Evolutionary conservation across 164 flowering plant genomes (phyloP), one percentile per base, ranked within the genome.

Genomic region (Stephania cephalantha): DNA sequence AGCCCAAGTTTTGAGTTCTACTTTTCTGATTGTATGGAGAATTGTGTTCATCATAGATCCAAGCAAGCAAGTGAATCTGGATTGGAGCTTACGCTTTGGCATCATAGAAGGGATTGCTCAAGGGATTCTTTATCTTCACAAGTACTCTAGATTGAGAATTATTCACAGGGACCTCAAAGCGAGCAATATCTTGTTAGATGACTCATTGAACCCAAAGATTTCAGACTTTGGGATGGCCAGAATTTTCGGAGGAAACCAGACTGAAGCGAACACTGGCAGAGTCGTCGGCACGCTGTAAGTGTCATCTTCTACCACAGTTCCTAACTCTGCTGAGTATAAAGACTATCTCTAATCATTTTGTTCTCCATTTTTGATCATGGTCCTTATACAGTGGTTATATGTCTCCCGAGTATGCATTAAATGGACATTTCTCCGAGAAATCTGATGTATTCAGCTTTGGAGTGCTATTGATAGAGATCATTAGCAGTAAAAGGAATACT

Each of bases 391-490:
- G 42, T 35, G 85, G 89, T 17, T 86, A 89, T 46, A 88, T 88
- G 87, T 71, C 91, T 46, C 91, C 91, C 1, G 89, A 87, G 75
- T 88, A 88, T 75, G 79, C 78, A 20, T 73, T 77, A 81, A 81
- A 78, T 44, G 89, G 88, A 10, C 81, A 75, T 2, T 83, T 85
- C 53, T 88, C 89, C 0, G 73, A 72, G 0, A 86, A 85, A 66
- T 82, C 87, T 0, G 89, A 88, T 75, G 85, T 89, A 2, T 89
- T 68, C 68, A 84, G 88, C 58, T 87, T 87, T 58, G 90, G 92
- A 0, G 88, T 87, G 22, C 46, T 89, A 67, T 18, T 86, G 22
- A 50, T 89, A 71, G 92, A 89, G 71, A 84, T 84, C 22, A 35
- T 85, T 7, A 85, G 78, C 20, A 88, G 90, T 5, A 75, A 69